These are phyloP conservation scores for Spizellomyces sp. DNA, from an alignment of 192 early-diverging fungal genomes.

Conservation along the genomic window DNA sequence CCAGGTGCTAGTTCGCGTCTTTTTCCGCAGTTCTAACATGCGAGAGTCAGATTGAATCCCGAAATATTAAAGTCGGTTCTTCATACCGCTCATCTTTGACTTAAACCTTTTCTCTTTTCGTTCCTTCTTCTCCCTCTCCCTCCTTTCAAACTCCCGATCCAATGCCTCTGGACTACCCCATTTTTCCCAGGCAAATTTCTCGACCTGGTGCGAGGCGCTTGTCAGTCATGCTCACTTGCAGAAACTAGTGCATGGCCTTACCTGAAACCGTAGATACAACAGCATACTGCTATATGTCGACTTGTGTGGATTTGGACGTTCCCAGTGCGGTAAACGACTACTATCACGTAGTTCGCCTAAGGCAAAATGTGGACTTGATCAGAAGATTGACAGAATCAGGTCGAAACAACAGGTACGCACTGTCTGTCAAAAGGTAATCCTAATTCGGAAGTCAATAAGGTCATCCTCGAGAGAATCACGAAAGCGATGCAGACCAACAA, in stretches of 20 bases:
- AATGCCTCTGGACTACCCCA: constrained; percentile 86
- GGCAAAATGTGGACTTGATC: too few relatives aligned
- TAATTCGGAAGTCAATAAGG: constrained; percentile 1
- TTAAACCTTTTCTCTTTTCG: constrained; percentile 86
- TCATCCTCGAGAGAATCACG: too few relatives aligned
- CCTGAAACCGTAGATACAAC: constrained; percentile 82
- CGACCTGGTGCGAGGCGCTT: constrained; percentile 55
- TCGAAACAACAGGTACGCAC: constrained; percentile 40
- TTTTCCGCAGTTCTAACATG: constrained; percentile 67
- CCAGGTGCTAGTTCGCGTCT: constrained; percentile 77
- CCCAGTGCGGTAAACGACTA: constrained; percentile 77
- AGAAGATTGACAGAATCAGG: too few relatives aligned
- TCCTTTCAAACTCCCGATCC: constrained; percentile 84
- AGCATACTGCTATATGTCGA: constrained; percentile 97
- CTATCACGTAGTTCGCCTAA: constrained; percentile 76
- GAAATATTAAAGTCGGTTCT: neutral
- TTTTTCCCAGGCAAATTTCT: constrained; percentile 91
- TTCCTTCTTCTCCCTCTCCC: constrained; percentile 74
- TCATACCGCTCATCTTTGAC: constrained; percentile 67
- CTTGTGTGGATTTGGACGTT: constrained; percentile 92
- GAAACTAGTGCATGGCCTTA: constrained; percentile 13
- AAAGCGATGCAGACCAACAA: constrained; percentile 18
- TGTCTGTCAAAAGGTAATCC: constrained; percentile 95
- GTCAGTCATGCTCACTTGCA: too few relatives aligned
- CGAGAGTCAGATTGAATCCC: constrained; percentile 6